These are phyloP conservation scores for Hemileccinum rubropunctum DNA, from an alignment of 768 basidiomycete species.

Conservation along the genomic window DNA sequence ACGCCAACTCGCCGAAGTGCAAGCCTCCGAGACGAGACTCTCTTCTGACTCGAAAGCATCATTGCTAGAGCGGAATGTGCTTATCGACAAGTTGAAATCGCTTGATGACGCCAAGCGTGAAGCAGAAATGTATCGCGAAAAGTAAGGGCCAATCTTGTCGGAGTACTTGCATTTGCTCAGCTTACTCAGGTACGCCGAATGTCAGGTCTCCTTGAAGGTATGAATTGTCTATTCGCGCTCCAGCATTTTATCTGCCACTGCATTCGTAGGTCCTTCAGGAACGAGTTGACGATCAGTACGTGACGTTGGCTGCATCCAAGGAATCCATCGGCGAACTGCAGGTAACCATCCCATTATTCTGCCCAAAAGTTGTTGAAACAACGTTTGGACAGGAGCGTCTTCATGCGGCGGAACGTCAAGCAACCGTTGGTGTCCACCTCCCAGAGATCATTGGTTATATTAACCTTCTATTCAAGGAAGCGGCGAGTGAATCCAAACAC, in stretches of 20 bases:
- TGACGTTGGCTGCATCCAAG: slow-evolving; percentile 51
- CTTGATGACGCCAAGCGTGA: slow-evolving; percentile 20
- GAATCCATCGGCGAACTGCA: slow-evolving; percentile 54
- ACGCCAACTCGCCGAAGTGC: slow-evolving; percentile 16
- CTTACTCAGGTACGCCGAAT: slow-evolving; percentile 17
- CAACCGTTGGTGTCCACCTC: slow-evolving; percentile 13
- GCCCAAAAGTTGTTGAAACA: background rate
- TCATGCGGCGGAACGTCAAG: slow-evolving; percentile 14
- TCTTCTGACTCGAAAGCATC: slow-evolving; percentile 15
- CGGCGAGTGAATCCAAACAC: slow-evolving; percentile 8
- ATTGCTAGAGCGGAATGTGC: slow-evolving; percentile 18
- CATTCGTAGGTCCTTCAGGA: slow-evolving; percentile 49
- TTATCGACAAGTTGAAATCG: slow-evolving; percentile 19
- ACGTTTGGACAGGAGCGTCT: slow-evolving; percentile 22
- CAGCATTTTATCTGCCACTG: background rate
- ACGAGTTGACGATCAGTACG: slow-evolving; percentile 55
- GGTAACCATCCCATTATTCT: slow-evolving; percentile 22
- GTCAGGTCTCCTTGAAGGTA: slow-evolving; percentile 25
- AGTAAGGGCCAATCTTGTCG: slow-evolving; percentile 14
- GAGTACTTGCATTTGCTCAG: background rate
- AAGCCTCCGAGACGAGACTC: slow-evolving; percentile 14
- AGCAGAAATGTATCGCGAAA: slow-evolving; percentile 20
- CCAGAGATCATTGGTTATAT: too few relatives aligned
- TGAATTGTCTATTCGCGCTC: background rate
- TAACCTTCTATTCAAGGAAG: slow-evolving; percentile 16